Base-by-base conservation (phyloP, 2,329 filamentous ascomycete species). In the Zasmidium angulare region DNA sequence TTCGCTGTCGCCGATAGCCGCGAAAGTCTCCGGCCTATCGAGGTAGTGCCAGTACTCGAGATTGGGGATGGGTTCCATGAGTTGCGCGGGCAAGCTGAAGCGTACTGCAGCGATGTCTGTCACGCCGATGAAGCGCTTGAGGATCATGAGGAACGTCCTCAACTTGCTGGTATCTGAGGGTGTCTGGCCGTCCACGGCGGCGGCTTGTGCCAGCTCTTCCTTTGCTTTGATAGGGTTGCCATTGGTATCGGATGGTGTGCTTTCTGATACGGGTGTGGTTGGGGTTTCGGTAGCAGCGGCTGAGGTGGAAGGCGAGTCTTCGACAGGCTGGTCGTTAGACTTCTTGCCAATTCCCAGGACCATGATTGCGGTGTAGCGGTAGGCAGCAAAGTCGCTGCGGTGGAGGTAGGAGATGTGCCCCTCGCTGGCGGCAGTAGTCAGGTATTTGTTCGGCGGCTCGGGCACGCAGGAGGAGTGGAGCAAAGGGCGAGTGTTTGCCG, bases 21-120 rank as follows among this genome's bases (percentile, higher is more conserved):
- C 84, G 73, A 99, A 97, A 50, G 93, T 91, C 76, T 96, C 96
- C 21, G 93, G 93, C 68, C 92, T 86, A 77, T 99, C 95, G 74
- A 99, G 83, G 72, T 99, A 99, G 72, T 96, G 96, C 95, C 95
- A 99, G 79, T 98, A 99, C 80, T 99, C 95, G 73, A 99, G 82
- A 75, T 99, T 99, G 54, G 95, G 95, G 2, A 91, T 96, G 36
- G 95, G 95, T 76, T 99, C 95, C 71, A 99, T 85, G 47, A 99
- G 86, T 77, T 98, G 93, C 53, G 95, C 92, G 21, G 95, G 95
- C 53, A 99, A 84, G 17, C 93, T 98, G 79, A 99, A 99, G 68
- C 95, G 90, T 63, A 98, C 93, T 58, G 92, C 86, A 59, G 95
- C 95, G 71, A 99, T 95, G 77, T 99, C 95, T 67, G 93, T 83